Base-by-base conservation (phyloP, 208 protist genomes). In the Crithidia sp. region DNA sequence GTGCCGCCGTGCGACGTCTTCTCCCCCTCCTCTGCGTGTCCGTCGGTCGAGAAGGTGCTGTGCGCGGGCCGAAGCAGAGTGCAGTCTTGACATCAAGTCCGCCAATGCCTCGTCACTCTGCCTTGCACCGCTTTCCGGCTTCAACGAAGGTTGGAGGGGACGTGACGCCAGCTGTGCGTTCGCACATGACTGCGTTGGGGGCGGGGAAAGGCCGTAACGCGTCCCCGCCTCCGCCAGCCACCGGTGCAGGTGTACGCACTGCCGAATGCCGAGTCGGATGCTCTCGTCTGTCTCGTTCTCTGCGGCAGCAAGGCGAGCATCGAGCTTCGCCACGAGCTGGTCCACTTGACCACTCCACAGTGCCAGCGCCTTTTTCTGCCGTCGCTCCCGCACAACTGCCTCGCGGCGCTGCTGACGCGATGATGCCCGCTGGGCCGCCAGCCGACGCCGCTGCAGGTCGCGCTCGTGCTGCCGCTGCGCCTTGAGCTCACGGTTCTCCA, bases 231-330 rank as follows among this genome's bases (percentile, higher is more conserved):
- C 66, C 4, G 41, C 53, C 10, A 78, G 68, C 65, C 45, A 67
- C 40, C 67, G 65, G 37, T 78, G 60, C 16, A 78, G 67, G 53
- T 72, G 66, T 28, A 73, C 74, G 74, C 74, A 78, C 16, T 40
- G 74, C 66, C 69, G 67, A 17, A 72, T 65, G 50, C 58, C 52
- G n/a, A 60, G 64, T n/a, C 74, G 74, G 14, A 78, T 59, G 43
- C 45, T 36, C 52, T 72, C 74, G 17, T 78, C 74, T 12, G 57
- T 28, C 43, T 66, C 74, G 0, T 5, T 39, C 3, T 44, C 61
- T 13, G 57, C 66, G 8, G 45, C 54, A 3, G n/a, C 58, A 17
- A 78, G 66, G 43, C n/a, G 40, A 39, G 67, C 60, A 12, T 61
- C 54, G 4, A 74, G 17, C 49, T 57, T 41, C 10, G 52, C 50